phyloP scores from a whole-genome alignment of 2,329 filamentous ascomycete species.

The Xylogone sp. region DNA sequence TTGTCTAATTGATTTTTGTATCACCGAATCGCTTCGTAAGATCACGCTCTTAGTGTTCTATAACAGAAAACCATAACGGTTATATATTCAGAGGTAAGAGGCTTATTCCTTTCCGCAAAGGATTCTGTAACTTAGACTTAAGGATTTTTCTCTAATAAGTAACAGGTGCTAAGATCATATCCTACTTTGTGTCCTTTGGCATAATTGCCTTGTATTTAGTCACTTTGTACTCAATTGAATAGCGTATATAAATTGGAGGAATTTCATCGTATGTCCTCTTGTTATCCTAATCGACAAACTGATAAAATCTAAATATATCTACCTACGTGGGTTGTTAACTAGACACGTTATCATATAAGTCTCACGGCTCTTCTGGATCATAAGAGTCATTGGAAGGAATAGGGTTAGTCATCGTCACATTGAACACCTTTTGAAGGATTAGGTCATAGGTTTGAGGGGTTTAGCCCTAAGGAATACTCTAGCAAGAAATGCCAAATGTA shows the following conservation, averaged over 20 bases:
- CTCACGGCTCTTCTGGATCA: constrained; percentile 4
- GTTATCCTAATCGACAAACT: constrained; percentile 11
- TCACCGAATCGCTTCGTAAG: constrained; percentile 27
- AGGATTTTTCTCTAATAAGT: constrained; percentile 18
- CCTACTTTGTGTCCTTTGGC: constrained; percentile 20
- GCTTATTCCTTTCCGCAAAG: constrained; percentile 16
- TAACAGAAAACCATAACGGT: constrained; percentile 21
- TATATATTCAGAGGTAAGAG: constrained; percentile 14
- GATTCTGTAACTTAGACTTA: constrained; percentile 21
- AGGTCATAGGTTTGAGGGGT: background rate
- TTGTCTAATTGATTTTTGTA: constrained; percentile 20
- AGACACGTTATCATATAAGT: constrained; percentile 7
- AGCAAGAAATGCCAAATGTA: background rate
- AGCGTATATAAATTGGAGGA: constrained; percentile 7
- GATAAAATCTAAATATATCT: constrained; percentile 6
- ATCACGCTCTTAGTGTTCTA: constrained; percentile 21
- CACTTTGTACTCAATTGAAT: constrained; percentile 23
- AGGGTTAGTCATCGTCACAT: constrained; percentile 5
- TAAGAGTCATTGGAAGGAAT: constrained; percentile 6
- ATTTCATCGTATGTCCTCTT: constrained; percentile 19
- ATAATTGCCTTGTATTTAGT: constrained; percentile 19
- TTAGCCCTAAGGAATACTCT: background rate
- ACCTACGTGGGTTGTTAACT: constrained; percentile 5
- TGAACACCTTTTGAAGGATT: background rate
- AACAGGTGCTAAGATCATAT: constrained; percentile 14